Conservation (phyloP, 805 yeast genomes). For the Nakazawaea peltata region DNA sequence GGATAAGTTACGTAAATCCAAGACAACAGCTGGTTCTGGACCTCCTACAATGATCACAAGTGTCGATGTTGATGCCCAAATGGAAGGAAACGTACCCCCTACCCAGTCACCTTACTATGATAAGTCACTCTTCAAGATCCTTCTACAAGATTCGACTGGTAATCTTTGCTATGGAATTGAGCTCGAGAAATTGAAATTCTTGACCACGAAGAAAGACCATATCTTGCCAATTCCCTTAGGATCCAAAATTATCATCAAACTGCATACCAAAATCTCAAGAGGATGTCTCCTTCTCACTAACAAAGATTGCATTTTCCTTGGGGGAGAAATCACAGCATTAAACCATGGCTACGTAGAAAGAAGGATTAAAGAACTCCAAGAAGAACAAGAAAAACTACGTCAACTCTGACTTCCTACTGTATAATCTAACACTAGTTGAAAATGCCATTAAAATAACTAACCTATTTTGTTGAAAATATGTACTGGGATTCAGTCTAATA, state of each 20-base stretch:
- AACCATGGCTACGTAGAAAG: constrained; percentile 20
- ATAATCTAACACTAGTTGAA: too few relatives aligned
- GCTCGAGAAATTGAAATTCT: constrained; percentile 40
- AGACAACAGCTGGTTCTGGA: not conserved
- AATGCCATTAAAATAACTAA: too few relatives aligned
- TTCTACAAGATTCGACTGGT: constrained; percentile 46
- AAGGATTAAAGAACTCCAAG: constrained; percentile 28
- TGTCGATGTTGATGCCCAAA: constrained; percentile 40
- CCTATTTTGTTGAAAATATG: not conserved
- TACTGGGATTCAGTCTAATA: constrained; percentile 2
- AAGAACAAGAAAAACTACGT: too few relatives aligned
- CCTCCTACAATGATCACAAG: constrained; percentile 42
- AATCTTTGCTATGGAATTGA: constrained; percentile 53
- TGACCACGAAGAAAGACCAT: constrained; percentile 19
- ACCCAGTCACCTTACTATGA: constrained; percentile 1
- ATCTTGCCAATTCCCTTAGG: constrained; percentile 42
- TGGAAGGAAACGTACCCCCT: constrained; percentile 11
- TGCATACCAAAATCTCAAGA: constrained; percentile 37
- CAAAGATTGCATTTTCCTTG: constrained; percentile 16
- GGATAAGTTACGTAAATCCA: constrained; percentile 41
- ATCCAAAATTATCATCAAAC: constrained; percentile 43
- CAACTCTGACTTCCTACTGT: too few relatives aligned
- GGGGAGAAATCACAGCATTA: constrained; percentile 21
- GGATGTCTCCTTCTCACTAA: constrained; percentile 35
- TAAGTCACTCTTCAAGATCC: constrained; percentile 37